These are phyloP conservation scores for Fusarium mexicanum DNA, from an alignment of 2,329 filamentous ascomycete genomes.

Conservation along the genomic window DNA sequence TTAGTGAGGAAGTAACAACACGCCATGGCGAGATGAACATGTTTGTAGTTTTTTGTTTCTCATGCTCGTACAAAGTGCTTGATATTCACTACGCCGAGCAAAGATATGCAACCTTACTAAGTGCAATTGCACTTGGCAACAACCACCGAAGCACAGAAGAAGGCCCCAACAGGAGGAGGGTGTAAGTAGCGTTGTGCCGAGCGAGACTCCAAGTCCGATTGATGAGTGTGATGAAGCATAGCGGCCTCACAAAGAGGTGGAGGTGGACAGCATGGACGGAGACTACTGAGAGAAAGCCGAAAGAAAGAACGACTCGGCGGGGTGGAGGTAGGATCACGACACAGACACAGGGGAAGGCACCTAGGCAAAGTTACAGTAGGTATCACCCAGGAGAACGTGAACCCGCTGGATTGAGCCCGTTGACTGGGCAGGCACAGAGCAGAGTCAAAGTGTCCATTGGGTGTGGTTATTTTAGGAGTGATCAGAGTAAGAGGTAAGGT, in stretches of 20 bases:
- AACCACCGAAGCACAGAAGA: conserved; percentile 37
- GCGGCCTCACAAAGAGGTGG: conserved; percentile 39
- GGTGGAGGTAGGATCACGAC: conserved; percentile 5
- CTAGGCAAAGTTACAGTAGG: conserved; percentile 18
- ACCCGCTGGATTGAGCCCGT: conserved; percentile 24
- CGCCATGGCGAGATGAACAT: neutral
- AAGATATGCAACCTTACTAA: conserved; percentile 5
- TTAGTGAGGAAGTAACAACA: neutral
- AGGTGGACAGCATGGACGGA: conserved; percentile 16
- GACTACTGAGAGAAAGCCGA: conserved; percentile 15
- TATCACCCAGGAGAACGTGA: conserved; percentile 28
- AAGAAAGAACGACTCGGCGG: conserved; percentile 3
- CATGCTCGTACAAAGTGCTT: neutral
- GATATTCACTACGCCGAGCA: neutral
- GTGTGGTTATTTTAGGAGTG: conserved; percentile 25
- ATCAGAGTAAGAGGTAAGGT: conserved; percentile 16
- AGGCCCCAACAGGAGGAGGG: conserved; percentile 38
- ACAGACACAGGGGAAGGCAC: conserved; percentile 15
- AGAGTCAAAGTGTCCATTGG: conserved; percentile 5
- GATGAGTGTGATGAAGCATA: conserved; percentile 44
- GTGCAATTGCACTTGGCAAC: conserved; percentile 17
- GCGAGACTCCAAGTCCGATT: conserved; percentile 36
- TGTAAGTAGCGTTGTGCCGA: conserved; percentile 36
- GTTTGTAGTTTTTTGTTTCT: neutral
- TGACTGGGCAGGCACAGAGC: conserved; percentile 26